Evolutionary conservation across 768 basidiomycete species (phyloP).

Genomic region (Postia placenta): DNA sequence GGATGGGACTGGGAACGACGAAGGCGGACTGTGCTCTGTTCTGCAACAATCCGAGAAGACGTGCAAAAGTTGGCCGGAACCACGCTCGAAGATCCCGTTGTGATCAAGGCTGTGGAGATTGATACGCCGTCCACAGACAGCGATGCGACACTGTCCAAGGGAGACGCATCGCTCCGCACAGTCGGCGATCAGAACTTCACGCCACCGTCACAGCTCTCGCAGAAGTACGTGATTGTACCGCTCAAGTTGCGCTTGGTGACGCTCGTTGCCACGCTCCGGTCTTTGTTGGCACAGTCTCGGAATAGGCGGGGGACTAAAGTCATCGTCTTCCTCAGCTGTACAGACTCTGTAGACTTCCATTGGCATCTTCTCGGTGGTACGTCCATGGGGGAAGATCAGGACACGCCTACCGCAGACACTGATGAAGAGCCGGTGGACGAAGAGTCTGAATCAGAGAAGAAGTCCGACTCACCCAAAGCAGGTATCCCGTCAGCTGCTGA

Average conservation of each 20-base stretch:
- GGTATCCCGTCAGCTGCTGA: conserved; percentile 11
- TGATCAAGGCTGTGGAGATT: conserved; percentile 69
- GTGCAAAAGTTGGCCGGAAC: conserved; percentile 90
- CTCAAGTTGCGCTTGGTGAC: conserved; percentile 93
- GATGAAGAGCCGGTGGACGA: conserved; percentile 16
- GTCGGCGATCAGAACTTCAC: conserved; percentile 61
- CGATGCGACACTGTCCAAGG: conserved; percentile 5
- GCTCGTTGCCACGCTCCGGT: conserved; percentile 79
- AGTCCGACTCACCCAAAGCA: conserved; percentile 17
- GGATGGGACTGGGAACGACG: conserved; percentile 79
- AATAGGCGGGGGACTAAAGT: conserved; percentile 57
- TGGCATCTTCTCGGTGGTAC: conserved; percentile 79
- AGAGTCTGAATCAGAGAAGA: conserved; percentile 18
- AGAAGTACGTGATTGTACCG: conserved; percentile 87
- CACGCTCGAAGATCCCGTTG: conserved; percentile 69
- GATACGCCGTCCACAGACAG: conserved; percentile 25
- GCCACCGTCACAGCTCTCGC: conserved; percentile 87
- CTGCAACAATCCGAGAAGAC: conserved; percentile 92
- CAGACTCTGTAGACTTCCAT: conserved; percentile 97
- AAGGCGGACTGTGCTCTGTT: conserved; percentile 87
- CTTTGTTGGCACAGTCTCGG: conserved; percentile 61
- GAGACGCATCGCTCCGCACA: conserved; percentile 14
- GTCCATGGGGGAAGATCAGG: conserved; percentile 46
- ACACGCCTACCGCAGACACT: conserved; percentile 6
- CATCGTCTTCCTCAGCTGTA: conserved; percentile 95